Base-by-base conservation (phyloP, 148 eudicot genomes). In the Rhododendron molle region DNA sequence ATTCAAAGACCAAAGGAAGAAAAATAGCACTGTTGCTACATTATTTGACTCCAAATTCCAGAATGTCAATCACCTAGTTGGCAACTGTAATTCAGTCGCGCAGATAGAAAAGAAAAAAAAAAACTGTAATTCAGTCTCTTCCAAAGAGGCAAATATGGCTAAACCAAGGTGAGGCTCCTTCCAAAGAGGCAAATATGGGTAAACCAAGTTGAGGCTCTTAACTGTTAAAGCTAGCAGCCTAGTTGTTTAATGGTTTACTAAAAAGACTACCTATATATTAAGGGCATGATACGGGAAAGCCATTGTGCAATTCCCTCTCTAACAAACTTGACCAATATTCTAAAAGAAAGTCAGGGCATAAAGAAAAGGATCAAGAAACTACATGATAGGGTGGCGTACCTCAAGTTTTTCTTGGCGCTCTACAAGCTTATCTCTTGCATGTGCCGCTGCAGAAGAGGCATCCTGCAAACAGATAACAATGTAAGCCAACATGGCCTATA, bases 401-500 rank as follows among this genome's bases (percentile, higher is more conserved):
- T 97, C 98, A 81, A 97, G 99, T 87, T 97, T 97, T 89, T 95
- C 96, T 88, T 87, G 86, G 81, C 99, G 96, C 84, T 97, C 99
- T 36, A 93, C 36, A 81, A 97, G 99, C 89, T 95, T 97, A 88
- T 97, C 91, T 89, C 89, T 94, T 72, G 99, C 99, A 85, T 95
- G 91, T 50, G 91, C 82, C 81, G 98, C 98, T 80, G 95, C 96
- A 86, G 92, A 76, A 21, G 95, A 87, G 18, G 93, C 96, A 92
- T 93, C 96, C 99, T 96, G 92, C 79, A 89, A 52, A 81, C 30
- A 84, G 86, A 40, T 54, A 67, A 13, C 78, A 21, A 77, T 44
- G 83, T 90, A 78, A 91, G 85, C 78, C 16, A 36, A 76, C 2
- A 2, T 76, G 71, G 32, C 44, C 58, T 82, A 60, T 54, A 52